These are phyloP conservation scores for Annulohypoxylon nitens DNA, from an alignment of 495 filamentous ascomycete genomes.

Conservation along the genomic window DNA sequence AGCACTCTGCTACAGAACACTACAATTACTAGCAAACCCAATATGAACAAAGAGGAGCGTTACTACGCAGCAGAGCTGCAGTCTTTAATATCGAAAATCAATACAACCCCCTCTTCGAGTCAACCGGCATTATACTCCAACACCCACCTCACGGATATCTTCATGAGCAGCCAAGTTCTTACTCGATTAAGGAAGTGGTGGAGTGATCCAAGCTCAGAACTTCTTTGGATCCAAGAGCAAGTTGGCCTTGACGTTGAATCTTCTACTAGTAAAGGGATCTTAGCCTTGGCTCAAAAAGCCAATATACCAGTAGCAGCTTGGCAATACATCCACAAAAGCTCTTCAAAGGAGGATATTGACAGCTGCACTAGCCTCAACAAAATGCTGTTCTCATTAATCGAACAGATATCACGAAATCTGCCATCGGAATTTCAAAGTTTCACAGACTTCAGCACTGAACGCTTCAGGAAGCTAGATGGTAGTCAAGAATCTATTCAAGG, in stretches of 20 bases:
- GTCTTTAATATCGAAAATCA: not conserved
- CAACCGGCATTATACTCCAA: not conserved
- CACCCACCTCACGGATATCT: not conserved
- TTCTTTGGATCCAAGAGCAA: slow-evolving; percentile 2
- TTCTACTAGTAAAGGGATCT: not conserved
- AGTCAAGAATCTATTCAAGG: not conserved
- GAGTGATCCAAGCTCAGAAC: not conserved
- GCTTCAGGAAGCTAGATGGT: not conserved
- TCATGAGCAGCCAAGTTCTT: not conserved
- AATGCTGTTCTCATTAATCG: not conserved
- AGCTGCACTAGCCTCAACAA: not conserved
- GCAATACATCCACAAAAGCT: not conserved
- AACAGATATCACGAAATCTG: not conserved
- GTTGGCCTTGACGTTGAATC: not conserved
- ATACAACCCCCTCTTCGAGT: not conserved
- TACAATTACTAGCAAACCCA: not conserved
- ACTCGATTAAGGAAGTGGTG: not conserved
- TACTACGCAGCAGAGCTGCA: not conserved
- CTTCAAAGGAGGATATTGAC: not conserved
- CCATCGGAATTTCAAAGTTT: not conserved
- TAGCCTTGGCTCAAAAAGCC: not conserved
- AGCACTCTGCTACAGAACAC: not conserved
- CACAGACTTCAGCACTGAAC: not conserved
- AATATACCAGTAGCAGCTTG: not conserved
- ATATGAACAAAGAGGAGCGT: not conserved